Base-by-base conservation (phyloP, 1,284 basidiomycete genomes). In the Spongispora temasekensis region DNA sequence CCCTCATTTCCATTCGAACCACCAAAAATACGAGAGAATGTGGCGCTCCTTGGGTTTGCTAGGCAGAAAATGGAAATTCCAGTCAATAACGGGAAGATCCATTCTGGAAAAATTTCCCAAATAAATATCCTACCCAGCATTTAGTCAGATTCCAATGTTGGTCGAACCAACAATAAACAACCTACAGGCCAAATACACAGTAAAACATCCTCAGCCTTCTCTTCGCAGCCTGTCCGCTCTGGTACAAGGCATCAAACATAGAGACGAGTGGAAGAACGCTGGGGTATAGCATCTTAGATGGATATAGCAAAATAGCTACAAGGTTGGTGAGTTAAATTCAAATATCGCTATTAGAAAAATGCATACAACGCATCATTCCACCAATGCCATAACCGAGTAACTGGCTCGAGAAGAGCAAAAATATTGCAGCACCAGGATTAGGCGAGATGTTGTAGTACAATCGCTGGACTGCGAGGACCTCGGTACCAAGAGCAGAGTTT, bases 261-360 rank as follows among this genome's bases (percentile, higher is more conserved):
- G 82, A 81, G 15, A 86, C 77, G 1, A 86, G 74, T 0, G 85
- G 83, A 53, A 87, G 77, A 31, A 84, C 77, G 3, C 70, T 73
- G 5, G 85, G 85, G 61, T 85, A 87, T 54, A 87, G 74, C 68
- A 86, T 85, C 66, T 87, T 85, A 17, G 88, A 88, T 0, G 88
- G 88, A 67, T 87, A 87, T 10, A 89, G 77, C 23, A 89, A 74
- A 50, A 87, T 75, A 7, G 68, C 76, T 71, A 65, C 19, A 64
- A 15, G 23, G 25, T 15, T 58, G 66, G 74, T 25, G 5, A 12
- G 23, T 40, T 52, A 10, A 63, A 50, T 35, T n/a, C 21, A 23
- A 25, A 31, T 12, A 21, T 42, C 35, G 17, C 21, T 2, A 37
- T 19, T 35, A 19, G 3, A n/a, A 30, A 17, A 27, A 13, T 6